Evolutionary conservation across 352 stramenopile species (phyloP).

Genomic region (Pythium utonaiense): DNA sequence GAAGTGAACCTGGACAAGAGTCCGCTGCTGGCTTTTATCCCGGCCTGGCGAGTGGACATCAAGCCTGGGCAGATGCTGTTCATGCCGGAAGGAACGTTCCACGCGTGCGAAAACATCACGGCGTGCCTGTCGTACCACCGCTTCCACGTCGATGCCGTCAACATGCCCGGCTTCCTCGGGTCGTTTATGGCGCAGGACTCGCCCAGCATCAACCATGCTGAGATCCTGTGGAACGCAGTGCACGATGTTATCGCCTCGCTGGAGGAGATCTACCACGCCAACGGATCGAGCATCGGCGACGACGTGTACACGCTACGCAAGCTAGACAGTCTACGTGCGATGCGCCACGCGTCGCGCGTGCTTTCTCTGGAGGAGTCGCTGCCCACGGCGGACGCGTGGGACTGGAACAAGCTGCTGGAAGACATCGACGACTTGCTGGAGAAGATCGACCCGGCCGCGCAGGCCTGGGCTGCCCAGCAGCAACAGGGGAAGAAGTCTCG

Average conservation of each 20-base stretch:
- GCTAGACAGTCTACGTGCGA: slow-evolving; percentile 56
- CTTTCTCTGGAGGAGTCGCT: slow-evolving; percentile 66
- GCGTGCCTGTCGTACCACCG: slow-evolving; percentile 92
- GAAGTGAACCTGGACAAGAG: slow-evolving; percentile 81
- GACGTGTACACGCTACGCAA: slow-evolving; percentile 48
- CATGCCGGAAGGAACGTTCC: slow-evolving; percentile 92
- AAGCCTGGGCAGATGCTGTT: slow-evolving; percentile 91
- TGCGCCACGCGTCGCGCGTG: slow-evolving; percentile 60
- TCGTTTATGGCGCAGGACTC: slow-evolving; percentile 90
- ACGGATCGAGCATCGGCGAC: slow-evolving; percentile 38
- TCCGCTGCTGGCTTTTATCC: slow-evolving; percentile 85
- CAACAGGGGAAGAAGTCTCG: not conserved
- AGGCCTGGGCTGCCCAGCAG: slow-evolving; percentile 1
- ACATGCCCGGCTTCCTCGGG: slow-evolving; percentile 86
- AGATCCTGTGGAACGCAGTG: slow-evolving; percentile 92
- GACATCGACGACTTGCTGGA: slow-evolving; percentile 69
- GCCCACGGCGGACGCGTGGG: slow-evolving; percentile 70
- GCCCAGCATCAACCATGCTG: slow-evolving; percentile 86
- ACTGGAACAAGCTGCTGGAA: slow-evolving; percentile 74
- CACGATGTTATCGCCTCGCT: slow-evolving; percentile 87
- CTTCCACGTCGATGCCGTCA: slow-evolving; percentile 92
- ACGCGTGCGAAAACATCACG: slow-evolving; percentile 91
- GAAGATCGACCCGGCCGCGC: slow-evolving; percentile 39
- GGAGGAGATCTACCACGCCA: slow-evolving; percentile 70
- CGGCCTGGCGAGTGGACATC: slow-evolving; percentile 85